Evolutionary conservation across 2,329 filamentous ascomycete species (phyloP).

Genomic region (Xylariaceae sp.): DNA sequence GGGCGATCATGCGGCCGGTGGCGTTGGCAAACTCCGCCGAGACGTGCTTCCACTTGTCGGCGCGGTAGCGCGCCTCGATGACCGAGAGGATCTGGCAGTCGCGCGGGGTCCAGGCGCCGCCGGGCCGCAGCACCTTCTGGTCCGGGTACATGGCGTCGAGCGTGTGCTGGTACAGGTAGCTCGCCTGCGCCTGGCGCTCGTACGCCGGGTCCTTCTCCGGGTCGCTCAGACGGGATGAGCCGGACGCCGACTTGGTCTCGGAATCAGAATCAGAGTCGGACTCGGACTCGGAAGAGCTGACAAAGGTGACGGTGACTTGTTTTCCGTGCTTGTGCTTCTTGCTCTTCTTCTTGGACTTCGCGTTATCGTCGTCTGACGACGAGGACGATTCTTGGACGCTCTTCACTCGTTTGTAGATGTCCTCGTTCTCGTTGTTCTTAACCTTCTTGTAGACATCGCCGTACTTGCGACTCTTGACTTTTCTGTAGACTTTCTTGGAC

Average conservation of each 20-base stretch:
- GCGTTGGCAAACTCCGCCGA: conserved; percentile 35
- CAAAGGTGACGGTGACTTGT: too few species aligned
- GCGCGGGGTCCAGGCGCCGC: conserved; percentile 26
- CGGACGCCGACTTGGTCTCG: too few species aligned
- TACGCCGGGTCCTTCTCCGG: neutral
- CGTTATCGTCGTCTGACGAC: too few species aligned
- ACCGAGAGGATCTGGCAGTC: conserved; percentile 31
- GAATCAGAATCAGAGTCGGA: too few species aligned
- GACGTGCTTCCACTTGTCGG: conserved; percentile 30
- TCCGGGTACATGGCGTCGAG: conserved; percentile 21
- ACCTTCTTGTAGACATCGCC: too few species aligned
- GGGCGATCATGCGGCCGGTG: conserved; percentile 31
- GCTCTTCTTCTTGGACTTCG: conserved; percentile 7
- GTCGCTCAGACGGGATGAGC: conserved; percentile 1
- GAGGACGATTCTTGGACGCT: too few species aligned
- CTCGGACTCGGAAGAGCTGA: neutral
- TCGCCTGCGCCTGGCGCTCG: conserved; percentile 16
- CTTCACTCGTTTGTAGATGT: too few species aligned
- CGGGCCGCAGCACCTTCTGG: conserved; percentile 19
- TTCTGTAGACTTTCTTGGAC: too few species aligned
- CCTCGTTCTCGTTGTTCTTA: too few species aligned
- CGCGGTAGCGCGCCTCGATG: conserved; percentile 33
- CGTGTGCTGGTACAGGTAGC: conserved; percentile 20
- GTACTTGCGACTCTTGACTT: neutral
- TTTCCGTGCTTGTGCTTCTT: neutral